Conservation (phyloP, 2,329 filamentous ascomycete genomes). For the Hirsutella thompsonii region DNA sequence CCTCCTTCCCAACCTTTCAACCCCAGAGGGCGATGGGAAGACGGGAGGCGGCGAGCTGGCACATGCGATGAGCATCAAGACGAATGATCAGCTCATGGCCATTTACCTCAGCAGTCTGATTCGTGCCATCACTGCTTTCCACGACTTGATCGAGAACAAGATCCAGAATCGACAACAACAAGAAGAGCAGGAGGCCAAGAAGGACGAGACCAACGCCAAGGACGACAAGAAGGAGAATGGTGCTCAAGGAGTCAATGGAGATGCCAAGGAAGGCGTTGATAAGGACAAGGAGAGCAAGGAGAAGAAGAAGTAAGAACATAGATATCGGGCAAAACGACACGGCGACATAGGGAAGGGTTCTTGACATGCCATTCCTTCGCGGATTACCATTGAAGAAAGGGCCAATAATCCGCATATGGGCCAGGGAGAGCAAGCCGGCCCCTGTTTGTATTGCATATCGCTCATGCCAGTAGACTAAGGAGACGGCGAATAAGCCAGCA, state of each 20-base stretch:
- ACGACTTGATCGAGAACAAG: conserved; percentile 99
- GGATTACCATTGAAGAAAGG: background rate
- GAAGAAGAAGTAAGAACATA: conserved; percentile 25
- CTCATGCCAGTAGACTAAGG: background rate
- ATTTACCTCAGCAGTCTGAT: conserved; percentile 97
- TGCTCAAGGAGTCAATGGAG: conserved; percentile 23
- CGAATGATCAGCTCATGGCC: conserved; percentile 96
- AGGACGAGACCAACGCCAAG: conserved; percentile 51
- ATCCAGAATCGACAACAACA: conserved; percentile 97
- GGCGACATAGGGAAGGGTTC: background rate
- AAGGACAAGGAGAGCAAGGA: conserved; percentile 47
- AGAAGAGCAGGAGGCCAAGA: conserved; percentile 86
- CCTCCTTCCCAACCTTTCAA: conserved; percentile 87
- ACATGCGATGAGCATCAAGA: conserved; percentile 97
- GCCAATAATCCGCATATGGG: background rate
- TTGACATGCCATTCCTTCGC: background rate
- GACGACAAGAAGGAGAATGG: conserved; percentile 43
- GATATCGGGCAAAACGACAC: background rate
- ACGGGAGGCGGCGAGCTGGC: conserved; percentile 69
- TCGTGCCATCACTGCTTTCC: conserved; percentile 94
- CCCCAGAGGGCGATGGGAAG: conserved; percentile 56
- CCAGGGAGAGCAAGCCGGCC: background rate
- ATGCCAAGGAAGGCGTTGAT: conserved; percentile 35
- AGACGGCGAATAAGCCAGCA: background rate
- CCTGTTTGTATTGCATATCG: conserved; percentile 4